Conservation (phyloP, 2,329 filamentous ascomycete genomes). For the Calonectria honghensis region DNA sequence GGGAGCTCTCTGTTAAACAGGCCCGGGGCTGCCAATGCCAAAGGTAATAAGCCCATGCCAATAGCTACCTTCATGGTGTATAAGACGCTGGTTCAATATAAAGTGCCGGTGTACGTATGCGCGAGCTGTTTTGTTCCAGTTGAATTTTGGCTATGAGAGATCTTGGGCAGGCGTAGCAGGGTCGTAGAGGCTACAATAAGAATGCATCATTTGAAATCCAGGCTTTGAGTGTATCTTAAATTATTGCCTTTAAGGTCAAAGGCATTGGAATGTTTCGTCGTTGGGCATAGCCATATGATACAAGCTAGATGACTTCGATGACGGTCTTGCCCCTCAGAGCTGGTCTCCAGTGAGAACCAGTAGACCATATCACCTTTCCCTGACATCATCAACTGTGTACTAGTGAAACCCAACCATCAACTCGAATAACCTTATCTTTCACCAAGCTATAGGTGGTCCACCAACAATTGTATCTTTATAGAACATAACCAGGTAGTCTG, state of each 20-base stretch:
- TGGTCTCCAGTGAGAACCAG: neutral
- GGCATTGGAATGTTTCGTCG: neutral
- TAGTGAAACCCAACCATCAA: neutral
- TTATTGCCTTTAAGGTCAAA: neutral
- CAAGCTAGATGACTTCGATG: neutral
- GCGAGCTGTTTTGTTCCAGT: neutral
- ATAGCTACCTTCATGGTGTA: neutral
- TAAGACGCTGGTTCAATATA: too few species aligned
- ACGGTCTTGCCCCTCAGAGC: neutral
- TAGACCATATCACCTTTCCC: too few species aligned
- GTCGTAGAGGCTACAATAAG: too few species aligned
- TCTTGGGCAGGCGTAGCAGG: neutral
- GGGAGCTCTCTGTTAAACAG: neutral
- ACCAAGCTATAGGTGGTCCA: neutral
- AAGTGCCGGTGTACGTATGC: neutral
- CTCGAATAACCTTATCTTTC: neutral
- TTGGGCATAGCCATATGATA: neutral
- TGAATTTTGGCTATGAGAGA: neutral
- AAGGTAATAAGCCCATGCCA: neutral
- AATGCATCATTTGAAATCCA: too few species aligned
- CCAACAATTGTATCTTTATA: neutral
- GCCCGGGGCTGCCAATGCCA: neutral
- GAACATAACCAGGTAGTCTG: neutral
- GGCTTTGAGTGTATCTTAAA: neutral
- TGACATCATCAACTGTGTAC: neutral